Evolutionary conservation across 129 eudicot species (phyloP).

Genomic region (Tagetes erecta): DNA sequence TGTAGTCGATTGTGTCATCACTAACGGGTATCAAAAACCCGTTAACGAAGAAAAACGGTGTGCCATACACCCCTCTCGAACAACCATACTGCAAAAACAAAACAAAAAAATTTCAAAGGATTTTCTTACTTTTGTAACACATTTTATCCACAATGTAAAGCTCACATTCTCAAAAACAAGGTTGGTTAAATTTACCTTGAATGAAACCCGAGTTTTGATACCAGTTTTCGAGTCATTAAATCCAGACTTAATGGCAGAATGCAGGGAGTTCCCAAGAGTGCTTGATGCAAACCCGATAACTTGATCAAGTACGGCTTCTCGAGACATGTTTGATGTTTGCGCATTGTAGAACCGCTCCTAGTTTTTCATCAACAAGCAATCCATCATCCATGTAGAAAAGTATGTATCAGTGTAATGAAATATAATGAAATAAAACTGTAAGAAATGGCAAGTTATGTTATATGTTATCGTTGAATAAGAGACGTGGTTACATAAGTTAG

Average conservation of each 20-base stretch:
- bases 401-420: neutral
- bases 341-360: conserved; percentile 66
- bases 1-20: conserved; percentile 49
- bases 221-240: conserved; percentile 54
- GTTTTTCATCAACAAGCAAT: conserved; percentile 12
- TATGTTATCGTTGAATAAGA: neutral
- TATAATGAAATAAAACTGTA: neutral
- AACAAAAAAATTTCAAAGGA: neutral
- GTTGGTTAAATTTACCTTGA: conserved; percentile 56
- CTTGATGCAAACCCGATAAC: conserved; percentile 45
- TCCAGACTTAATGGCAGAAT: conserved; percentile 55
- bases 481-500: too few relatives aligned
- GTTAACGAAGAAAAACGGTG: conserved; percentile 80
- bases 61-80: conserved; percentile 80
- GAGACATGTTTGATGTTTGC: conserved; percentile 57
- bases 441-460: neutral
- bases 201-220: conserved; percentile 66
- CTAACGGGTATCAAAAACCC: conserved; percentile 65
- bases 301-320: conserved; percentile 40
- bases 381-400: neutral
- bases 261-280: conserved; percentile 42
- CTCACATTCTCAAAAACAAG: neutral
- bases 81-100: conserved; percentile 74
- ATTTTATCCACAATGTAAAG: conserved; percentile 13
- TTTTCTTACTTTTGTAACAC: neutral